phyloP scores from a whole-genome alignment of 805 yeast species.

The Monosporozyma aerobia region DNA sequence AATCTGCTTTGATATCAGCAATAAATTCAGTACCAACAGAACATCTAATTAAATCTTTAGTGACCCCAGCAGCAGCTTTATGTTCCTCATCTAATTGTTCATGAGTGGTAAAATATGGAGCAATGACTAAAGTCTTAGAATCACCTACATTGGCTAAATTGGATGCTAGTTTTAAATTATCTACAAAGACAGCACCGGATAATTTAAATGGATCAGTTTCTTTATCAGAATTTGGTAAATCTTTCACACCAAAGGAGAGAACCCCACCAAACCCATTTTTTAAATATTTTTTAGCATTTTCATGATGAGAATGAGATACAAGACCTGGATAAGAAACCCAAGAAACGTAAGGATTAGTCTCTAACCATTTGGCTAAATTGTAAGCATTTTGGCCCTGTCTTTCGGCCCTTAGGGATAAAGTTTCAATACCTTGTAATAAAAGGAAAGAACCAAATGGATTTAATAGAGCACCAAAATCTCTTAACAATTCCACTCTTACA shows the following conservation, averaged over 20 bases:
- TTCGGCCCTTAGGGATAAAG: slow-evolving; percentile 86
- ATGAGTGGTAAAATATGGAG: slow-evolving; percentile 94
- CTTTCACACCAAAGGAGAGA: slow-evolving; percentile 81
- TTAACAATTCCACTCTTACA: slow-evolving; percentile 71
- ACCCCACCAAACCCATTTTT: slow-evolving; percentile 78
- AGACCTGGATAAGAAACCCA: slow-evolving; percentile 95
- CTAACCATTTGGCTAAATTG: slow-evolving; percentile 68
- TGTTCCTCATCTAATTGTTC: slow-evolving; percentile 81
- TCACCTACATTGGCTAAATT: slow-evolving; percentile 97
- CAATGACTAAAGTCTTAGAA: slow-evolving; percentile 87
- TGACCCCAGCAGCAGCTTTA: slow-evolving; percentile 75
- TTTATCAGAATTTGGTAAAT: slow-evolving; percentile 38
- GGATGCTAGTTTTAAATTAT: slow-evolving; percentile 73
- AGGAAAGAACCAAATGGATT: slow-evolving; percentile 86
- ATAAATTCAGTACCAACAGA: slow-evolving; percentile 87
- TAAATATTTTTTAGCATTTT: slow-evolving; percentile 74
- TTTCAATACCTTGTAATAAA: slow-evolving; percentile 86
- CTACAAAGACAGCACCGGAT: slow-evolving; percentile 79
- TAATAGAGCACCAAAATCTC: slow-evolving; percentile 87
- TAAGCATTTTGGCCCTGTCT: slow-evolving; percentile 82
- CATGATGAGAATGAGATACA: slow-evolving; percentile 67
- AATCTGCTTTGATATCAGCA: slow-evolving; percentile 83
- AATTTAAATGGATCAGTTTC: slow-evolving; percentile 54
- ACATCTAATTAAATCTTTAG: slow-evolving; percentile 79
- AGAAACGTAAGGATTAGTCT: slow-evolving; percentile 59